phyloP scores from a whole-genome alignment of 2,329 filamentous ascomycete species.

The Pseudogymnoascus sp. region DNA sequence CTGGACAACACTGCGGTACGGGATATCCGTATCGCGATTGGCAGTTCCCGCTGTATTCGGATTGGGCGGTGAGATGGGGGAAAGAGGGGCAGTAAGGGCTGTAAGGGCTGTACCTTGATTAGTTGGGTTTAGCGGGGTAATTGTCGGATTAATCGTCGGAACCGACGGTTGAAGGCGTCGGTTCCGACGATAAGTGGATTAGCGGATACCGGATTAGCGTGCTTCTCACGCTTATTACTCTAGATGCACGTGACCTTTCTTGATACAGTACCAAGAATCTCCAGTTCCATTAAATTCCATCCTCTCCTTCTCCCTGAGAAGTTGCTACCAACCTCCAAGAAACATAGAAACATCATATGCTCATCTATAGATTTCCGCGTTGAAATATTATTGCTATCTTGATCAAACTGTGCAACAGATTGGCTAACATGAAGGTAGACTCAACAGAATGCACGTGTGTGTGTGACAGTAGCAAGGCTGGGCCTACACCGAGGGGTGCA shows the following conservation, averaged over 20 bases:
- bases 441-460: neutral
- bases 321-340: neutral
- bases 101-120: neutral
- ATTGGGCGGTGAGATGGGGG: neutral
- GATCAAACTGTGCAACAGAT: neutral
- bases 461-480: neutral
- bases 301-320: neutral
- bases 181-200: too few relatives aligned
- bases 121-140: neutral
- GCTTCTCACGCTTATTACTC: too few relatives aligned
- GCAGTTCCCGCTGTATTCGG: neutral
- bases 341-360: neutral
- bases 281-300: neutral
- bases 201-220: too few relatives aligned
- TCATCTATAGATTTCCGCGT: neutral
- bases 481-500: neutral
- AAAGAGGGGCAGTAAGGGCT: neutral
- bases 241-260: neutral
- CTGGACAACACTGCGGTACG: neutral
- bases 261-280: neutral
- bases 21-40: neutral
- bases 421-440: neutral
- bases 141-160: too few relatives aligned
- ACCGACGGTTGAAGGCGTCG: too few relatives aligned
- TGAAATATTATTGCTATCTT: neutral